Evolutionary conservation across 176 grass and related monocot genomes (phyloP).

Genomic region (Ensete ventricosum): DNA sequence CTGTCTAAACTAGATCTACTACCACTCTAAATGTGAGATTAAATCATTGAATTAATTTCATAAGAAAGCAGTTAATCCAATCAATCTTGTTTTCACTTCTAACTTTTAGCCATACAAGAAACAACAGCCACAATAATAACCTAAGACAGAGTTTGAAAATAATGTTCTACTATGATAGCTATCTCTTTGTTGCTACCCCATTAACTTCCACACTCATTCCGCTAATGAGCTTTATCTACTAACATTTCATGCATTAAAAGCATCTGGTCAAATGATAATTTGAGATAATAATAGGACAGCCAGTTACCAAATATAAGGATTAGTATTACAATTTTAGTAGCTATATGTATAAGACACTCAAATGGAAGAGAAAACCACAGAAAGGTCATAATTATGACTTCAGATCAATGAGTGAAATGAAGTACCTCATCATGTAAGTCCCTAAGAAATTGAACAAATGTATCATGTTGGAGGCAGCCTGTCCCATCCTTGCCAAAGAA

Average conservation of each 20-base stretch:
- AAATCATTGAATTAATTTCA: no score
- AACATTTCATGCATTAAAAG: background rate
- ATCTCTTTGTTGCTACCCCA: background rate
- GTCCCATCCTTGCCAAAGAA: constrained; percentile 85
- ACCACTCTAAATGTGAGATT: no score
- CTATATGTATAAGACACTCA: background rate
- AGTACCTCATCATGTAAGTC: constrained; percentile 69
- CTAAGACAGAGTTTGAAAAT: background rate
- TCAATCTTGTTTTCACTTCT: background rate
- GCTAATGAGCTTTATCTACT: background rate
- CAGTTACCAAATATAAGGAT: background rate
- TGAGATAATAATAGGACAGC: background rate
- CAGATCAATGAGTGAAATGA: background rate
- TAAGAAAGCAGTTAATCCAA: background rate
- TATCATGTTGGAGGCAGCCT: constrained; percentile 54
- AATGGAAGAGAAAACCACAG: background rate
- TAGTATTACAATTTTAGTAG: background rate
- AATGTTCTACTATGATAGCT: background rate
- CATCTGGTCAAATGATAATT: background rate
- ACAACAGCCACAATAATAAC: background rate
- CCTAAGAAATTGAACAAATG: constrained; percentile 66
- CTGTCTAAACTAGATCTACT: no score
- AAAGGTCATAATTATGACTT: background rate
- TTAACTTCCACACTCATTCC: background rate
- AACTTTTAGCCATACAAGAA: background rate